Conservation (phyloP, 768 basidiomycete genomes). For the Rhizopogon vulgaris region DNA sequence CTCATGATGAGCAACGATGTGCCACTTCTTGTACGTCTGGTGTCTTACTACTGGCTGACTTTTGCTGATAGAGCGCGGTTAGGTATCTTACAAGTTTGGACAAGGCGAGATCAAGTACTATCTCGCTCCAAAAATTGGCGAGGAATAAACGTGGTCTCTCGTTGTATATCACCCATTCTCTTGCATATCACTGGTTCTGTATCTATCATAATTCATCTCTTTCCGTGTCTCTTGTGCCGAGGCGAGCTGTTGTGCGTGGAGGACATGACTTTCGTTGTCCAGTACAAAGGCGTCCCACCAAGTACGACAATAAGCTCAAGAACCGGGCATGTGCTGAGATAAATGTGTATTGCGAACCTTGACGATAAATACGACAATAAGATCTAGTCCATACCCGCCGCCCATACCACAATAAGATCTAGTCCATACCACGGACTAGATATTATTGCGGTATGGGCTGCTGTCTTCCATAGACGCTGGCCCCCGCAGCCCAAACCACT, state of each 20-base stretch:
- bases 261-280: no score
- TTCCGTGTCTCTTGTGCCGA: not conserved
- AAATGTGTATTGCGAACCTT: not conserved
- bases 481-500: conserved; percentile 52
- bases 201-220: conserved; percentile 3
- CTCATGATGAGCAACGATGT: conserved; percentile 92
- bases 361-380: not conserved
- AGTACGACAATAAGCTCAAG: not conserved
- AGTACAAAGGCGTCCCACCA: no score
- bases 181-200: not conserved
- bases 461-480: not conserved
- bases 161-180: not conserved
- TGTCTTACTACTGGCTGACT: not conserved
- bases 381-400: conserved; percentile 18
- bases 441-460: no score
- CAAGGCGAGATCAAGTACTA: conserved; percentile 91
- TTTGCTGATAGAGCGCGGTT: not conserved
- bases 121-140: conserved; percentile 92
- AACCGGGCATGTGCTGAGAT: not conserved
- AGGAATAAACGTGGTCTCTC: conserved; percentile 44
- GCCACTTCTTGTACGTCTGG: conserved; percentile 64
- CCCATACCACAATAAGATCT: conserved; percentile 45
- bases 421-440: no score
- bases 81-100: conserved; percentile 88
- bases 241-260: no score